Evolutionary conservation across 2,329 filamentous ascomycete genomes (phyloP), one percentile per base, ranked within the genome.

Genomic region (Pseudovirgaria hyperparasitica): DNA sequence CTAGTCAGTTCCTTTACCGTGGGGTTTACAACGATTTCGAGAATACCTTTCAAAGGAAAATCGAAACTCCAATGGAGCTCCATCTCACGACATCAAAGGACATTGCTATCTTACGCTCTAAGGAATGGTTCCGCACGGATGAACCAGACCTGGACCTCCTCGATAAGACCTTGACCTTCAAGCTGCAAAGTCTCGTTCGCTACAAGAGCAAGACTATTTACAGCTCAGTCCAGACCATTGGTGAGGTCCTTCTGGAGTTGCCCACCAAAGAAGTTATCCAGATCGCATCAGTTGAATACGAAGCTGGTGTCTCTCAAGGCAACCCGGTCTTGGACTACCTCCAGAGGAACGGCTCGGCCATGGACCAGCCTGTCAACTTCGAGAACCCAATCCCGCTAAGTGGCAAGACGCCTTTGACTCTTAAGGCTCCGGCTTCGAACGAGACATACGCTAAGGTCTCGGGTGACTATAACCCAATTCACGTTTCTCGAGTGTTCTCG

Each of bases 41-140:
- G 61, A 98, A 93, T 62, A 98, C 92, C 5, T 98, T 98, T 75
- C 86, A 96, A 62, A 81, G 90, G 52, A 96, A 94, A 70, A 72
- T 76, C 5, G 90, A 98, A 62, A 92, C 82, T 2, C 86, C 87
- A 1, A 90, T 96, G 67, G 82, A 98, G 58, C 65, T 98, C 16
- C 80, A 92, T 48, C 70, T 98, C 25, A 76, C 68, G 9, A 86
- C 84, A 3, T 77, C 72, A 49, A 92, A 90, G 62, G 92, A 98
- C 43, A 76, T 98, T 21, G 87, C 90, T 24, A 79, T 98, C 13
- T 69, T 98, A 26, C 80, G 81, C 45, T 94, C 87, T 14, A 98
- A 98, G 70, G 80, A 96, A 54, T 98, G 90, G 90, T 94, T 98
- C 66, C 75, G 77, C 39, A 63, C 93, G 23, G 77, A 81, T 43